A percentile compares a stretch with the other conserved stretches of the same genome.
These are phyloP conservation scores for Sapria himalayana DNA, from an alignment of 345 rosid genomes.

Conservation along the genomic window DNA sequence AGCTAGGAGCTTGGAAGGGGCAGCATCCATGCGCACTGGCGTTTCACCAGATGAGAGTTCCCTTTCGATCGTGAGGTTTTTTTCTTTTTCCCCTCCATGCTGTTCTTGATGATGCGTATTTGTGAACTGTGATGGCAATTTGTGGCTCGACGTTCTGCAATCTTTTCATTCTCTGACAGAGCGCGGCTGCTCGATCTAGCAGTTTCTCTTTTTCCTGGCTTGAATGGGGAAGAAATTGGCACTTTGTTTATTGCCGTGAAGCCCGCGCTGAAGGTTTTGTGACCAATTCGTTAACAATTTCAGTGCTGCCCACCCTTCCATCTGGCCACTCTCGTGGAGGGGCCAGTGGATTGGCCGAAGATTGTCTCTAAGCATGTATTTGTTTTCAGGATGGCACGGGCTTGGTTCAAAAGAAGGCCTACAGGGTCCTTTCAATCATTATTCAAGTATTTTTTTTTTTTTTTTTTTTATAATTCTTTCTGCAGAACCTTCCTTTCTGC, in stretches of 20 bases:
- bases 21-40: constrained; percentile 32
- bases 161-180: too few species aligned
- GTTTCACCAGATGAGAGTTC: constrained; percentile 22
- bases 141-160: too few species aligned
- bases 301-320: too few species aligned
- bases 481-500: constrained; percentile 5
- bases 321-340: too few species aligned
- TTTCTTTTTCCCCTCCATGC: not conserved
- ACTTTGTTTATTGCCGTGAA: constrained; percentile 37
- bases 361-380: too few species aligned
- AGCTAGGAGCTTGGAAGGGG: constrained; percentile 20
- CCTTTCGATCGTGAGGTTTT: constrained; percentile 31
- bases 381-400: constrained; percentile 63
- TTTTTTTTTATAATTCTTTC: constrained; percentile 2
- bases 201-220: constrained; percentile 61
- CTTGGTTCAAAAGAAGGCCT: constrained; percentile 73
- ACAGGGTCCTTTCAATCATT: constrained; percentile 65
- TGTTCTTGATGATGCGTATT: not conserved
- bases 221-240: constrained; percentile 31
- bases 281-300: not conserved
- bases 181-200: constrained; percentile 62
- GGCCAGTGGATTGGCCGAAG: too few species aligned
- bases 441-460: constrained; percentile 39
- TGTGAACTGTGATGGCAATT: not conserved
- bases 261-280: constrained; percentile 71